A percentile compares a stretch with the other conserved stretches of the same genome.
These are phyloP conservation scores for Aspergillus arachidicola DNA, from an alignment of 2,329 filamentous ascomycete species.

Conservation along the genomic window DNA sequence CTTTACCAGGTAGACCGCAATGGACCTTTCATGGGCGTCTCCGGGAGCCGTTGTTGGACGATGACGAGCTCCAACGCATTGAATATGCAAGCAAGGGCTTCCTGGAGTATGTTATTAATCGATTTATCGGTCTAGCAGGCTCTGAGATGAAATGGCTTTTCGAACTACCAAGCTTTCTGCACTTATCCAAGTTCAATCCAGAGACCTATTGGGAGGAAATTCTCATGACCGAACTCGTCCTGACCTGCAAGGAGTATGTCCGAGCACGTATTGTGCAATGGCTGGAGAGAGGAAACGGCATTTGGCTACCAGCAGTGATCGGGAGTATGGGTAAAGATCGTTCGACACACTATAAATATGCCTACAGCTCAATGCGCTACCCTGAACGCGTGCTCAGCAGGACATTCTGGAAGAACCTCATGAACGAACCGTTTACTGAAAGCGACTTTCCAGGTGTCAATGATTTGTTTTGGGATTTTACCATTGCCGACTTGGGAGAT, in stretches of 20 bases:
- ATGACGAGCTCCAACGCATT: conserved; percentile 59
- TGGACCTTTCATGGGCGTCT: conserved; percentile 51
- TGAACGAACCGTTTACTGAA: not conserved
- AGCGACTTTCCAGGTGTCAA: not conserved
- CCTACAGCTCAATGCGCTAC: conserved; percentile 11
- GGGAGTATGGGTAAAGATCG: not conserved
- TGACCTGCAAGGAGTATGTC: conserved; percentile 34
- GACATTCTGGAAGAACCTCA: conserved; percentile 19
- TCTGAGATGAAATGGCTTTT: conserved; percentile 44
- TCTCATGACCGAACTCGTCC: conserved; percentile 23
- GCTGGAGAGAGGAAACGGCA: not conserved
- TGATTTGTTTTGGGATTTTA: not conserved
- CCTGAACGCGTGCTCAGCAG: conserved; percentile 17
- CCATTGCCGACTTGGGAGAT: conserved; percentile 16
- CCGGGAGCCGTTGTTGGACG: conserved; percentile 50
- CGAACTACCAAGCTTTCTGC: conserved; percentile 31
- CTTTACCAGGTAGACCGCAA: conserved; percentile 5
- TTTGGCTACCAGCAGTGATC: conserved; percentile 3
- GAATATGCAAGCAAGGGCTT: conserved; percentile 62
- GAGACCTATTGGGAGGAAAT: conserved; percentile 15
- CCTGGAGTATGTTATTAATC: conserved; percentile 48
- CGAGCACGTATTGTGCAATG: conserved; percentile 32
- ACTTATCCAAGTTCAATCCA: conserved; percentile 27
- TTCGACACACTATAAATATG: conserved; percentile 6
- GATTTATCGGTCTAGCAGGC: conserved; percentile 37